These are phyloP conservation scores for Ophiostoma sp. DNA, from an alignment of 2,329 filamentous ascomycete species.

Conservation along the genomic window DNA sequence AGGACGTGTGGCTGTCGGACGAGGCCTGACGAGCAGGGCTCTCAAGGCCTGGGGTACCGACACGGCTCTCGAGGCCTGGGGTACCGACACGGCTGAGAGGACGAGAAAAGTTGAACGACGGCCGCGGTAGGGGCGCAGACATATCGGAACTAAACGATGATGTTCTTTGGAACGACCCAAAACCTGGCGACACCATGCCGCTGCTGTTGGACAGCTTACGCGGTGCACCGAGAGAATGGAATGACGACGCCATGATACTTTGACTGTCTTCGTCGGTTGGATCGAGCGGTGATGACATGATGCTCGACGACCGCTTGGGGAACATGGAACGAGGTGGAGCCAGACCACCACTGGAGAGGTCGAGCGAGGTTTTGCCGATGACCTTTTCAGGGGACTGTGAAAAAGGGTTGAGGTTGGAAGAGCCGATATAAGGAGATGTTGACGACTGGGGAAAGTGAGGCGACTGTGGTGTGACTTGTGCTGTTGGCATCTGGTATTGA, in stretches of 20 bases:
- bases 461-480: slow-evolving; percentile 11
- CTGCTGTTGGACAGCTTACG: slow-evolving; percentile 74
- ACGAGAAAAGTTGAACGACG: slow-evolving; percentile 89
- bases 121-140: slow-evolving; percentile 62
- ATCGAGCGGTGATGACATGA: slow-evolving; percentile 57
- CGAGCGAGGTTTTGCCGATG: slow-evolving; percentile 40
- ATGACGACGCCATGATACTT: slow-evolving; percentile 47
- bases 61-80: slow-evolving; percentile 61
- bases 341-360: slow-evolving; percentile 42
- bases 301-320: slow-evolving; percentile 52
- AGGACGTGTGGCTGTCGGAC: slow-evolving; percentile 60
- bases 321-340: slow-evolving; percentile 48
- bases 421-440: slow-evolving; percentile 34
- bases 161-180: slow-evolving; percentile 63
- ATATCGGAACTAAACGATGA: slow-evolving; percentile 80
- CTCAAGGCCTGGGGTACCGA: slow-evolving; percentile 56
- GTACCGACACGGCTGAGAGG: slow-evolving; percentile 72
- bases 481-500: neutral
- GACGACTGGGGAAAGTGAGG: slow-evolving; percentile 25
- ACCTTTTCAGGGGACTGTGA: slow-evolving; percentile 42
- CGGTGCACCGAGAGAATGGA: slow-evolving; percentile 56
- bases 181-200: slow-evolving; percentile 51
- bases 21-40: slow-evolving; percentile 57
- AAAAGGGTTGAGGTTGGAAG: slow-evolving; percentile 21
- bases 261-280: slow-evolving; percentile 66